A percentile compares a stretch with the other conserved stretches of the same genome.
Evolutionary conservation across 2,329 filamentous ascomycete genomes (phyloP).

Genomic region (Escovopsis sp.): DNA sequence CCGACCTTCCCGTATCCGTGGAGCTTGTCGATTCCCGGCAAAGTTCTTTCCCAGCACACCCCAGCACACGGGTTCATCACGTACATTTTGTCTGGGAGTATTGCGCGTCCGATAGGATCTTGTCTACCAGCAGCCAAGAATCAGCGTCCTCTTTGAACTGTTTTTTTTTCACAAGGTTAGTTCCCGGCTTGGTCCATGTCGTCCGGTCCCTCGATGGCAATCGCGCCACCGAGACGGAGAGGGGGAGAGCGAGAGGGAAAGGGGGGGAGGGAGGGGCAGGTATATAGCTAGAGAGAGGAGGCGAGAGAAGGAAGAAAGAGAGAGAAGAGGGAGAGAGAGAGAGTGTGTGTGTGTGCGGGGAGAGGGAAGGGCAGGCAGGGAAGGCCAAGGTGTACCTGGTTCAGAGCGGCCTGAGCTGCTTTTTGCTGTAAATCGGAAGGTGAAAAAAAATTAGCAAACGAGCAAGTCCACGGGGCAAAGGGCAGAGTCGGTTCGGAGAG

Average conservation of each 20-base stretch:
- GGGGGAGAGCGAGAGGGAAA: too few species aligned
- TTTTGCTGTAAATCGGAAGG: constrained; percentile 57
- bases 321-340: too few species aligned
- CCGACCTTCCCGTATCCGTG: background rate
- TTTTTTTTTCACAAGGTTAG: constrained; percentile 4
- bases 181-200: background rate
- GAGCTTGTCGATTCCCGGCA: too few species aligned
- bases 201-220: background rate
- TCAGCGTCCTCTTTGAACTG: constrained; percentile 99
- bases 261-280: too few species aligned
- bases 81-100: constrained; percentile 94
- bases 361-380: constrained; percentile 8
- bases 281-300: too few species aligned
- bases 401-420: constrained; percentile 80
- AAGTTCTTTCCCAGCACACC: constrained; percentile 1
- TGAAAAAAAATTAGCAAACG: constrained; percentile 24
- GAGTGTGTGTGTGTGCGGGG: background rate
- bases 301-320: too few species aligned
- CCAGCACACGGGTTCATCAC: constrained; percentile 18
- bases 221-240: background rate
- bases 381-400: constrained; percentile 51
- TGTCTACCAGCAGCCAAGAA: constrained; percentile 93
- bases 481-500: background rate
- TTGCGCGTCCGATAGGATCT: constrained; percentile 84
- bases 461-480: background rate